Evolutionary conservation across 139 green algal species (phyloP), one percentile per base, ranked within the genome.

Genomic region (Spirogloea muscicola): DNA sequence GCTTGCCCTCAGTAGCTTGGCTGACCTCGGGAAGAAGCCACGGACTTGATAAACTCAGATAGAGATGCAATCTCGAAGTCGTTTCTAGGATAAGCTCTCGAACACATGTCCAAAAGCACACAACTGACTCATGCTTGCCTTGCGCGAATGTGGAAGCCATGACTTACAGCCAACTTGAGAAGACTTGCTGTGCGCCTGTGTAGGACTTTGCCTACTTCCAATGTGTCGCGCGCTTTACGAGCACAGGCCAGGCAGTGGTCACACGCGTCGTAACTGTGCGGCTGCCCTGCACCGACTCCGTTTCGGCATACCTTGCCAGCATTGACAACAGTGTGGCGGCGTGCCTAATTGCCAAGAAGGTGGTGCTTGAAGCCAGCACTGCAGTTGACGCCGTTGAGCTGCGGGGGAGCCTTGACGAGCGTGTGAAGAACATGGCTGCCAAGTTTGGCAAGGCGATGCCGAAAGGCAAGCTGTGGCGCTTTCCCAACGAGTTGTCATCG

Each of bases 331-430:
- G 52, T 3, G 36, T 46, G 7, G 79, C 83, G 31, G 84, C 72
- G 1, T 49, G 83, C 60, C 72, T 88, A 38, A 72, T 82, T 9
- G 84, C 68, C 37, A 88, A 88, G 77, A 44, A 55, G 0, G 65
- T 73, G 29, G 39, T 87, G 36, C 58, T 76, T 48, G 57, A 79
- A 42, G 80, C 80, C 7, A 33, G 55, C 31, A 62, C 38, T 1
- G 58, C 36, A 1, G n/a, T 7, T 3, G 74, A 78, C 10, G 38
- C 55, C 37, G 34, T 7, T 34, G 36, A 78, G 44, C 29, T 72
- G 65, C 46, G 65, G 27, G 18, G n/a, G 55, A 39, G 25, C 36
- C 18, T 81, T 34, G 76, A 69, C 40, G 58, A 38, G 37, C 55
- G 76, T 39, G 40, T 80, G 2, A 65, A 36, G 16, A 70, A 76